Conservation (phyloP, 805 yeast species). For the Pichia phayaonensis region DNA sequence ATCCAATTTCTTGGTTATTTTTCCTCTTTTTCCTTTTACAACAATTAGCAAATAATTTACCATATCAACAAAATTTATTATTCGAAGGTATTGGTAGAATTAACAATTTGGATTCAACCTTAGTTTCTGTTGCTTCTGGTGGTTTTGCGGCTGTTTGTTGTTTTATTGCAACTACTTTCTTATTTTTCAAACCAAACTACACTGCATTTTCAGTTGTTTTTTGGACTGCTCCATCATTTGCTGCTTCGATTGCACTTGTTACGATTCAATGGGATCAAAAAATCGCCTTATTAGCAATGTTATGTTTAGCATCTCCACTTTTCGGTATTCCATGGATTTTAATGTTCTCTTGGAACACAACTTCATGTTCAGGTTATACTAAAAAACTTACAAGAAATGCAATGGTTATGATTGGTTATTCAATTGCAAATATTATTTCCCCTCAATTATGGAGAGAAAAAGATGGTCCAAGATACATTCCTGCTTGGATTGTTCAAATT, state of each 20-base stretch:
- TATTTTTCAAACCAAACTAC: constrained; percentile 29
- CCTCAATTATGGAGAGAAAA: constrained; percentile 48
- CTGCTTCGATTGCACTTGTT: constrained; percentile 21
- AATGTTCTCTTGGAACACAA: constrained; percentile 19
- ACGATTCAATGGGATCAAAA: constrained; percentile 38
- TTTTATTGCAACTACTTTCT: constrained; percentile 31
- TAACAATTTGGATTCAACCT: constrained; percentile 37
- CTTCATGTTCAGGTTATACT: constrained; percentile 40
- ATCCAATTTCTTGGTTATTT: constrained; percentile 41
- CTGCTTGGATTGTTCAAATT: constrained; percentile 51
- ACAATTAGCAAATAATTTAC: constrained; percentile 44
- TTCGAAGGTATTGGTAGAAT: constrained; percentile 35
- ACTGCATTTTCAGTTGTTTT: constrained; percentile 25
- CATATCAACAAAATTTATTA: constrained; percentile 45
- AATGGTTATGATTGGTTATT: constrained; percentile 39
- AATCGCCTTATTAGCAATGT: constrained; percentile 39
- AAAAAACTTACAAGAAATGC: constrained; percentile 43
- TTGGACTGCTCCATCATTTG: constrained; percentile 28
- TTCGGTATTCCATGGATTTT: constrained; percentile 23
- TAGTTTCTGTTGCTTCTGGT: constrained; percentile 47
- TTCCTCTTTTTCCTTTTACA: constrained; percentile 34
- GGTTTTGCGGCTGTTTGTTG: constrained; percentile 38
- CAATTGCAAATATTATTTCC: constrained; percentile 43
- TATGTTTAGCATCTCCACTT: constrained; percentile 40
- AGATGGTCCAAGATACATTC: constrained; percentile 41